Evolutionary conservation across 2,329 filamentous ascomycete genomes (phyloP).

Genomic region (Clarireedia paspali): DNA sequence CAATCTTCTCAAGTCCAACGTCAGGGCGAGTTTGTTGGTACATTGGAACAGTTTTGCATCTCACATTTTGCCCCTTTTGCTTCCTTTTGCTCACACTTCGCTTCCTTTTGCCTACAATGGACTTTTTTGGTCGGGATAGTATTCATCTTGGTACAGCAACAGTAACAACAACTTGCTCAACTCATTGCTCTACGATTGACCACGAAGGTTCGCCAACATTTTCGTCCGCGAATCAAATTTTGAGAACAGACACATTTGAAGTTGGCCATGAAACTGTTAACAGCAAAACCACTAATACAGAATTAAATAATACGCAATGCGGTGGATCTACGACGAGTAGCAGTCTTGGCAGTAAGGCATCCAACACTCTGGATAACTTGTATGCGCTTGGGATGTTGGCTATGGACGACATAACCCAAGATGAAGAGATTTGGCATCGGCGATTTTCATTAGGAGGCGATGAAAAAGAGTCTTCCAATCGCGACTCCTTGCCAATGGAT

Average conservation of each 20-base stretch:
- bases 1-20: too few species aligned
- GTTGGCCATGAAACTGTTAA: not conserved
- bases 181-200: slow-evolving; percentile 33
- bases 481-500: slow-evolving; percentile 11
- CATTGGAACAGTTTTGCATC: slow-evolving; percentile 28
- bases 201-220: slow-evolving; percentile 13
- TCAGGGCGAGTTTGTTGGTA: slow-evolving; percentile 24
- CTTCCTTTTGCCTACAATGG: slow-evolving; percentile 19
- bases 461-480: slow-evolving; percentile 9
- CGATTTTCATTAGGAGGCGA: slow-evolving; percentile 25
- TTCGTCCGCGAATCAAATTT: not conserved
- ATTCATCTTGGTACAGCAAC: slow-evolving; percentile 13
- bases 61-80: slow-evolving; percentile 21
- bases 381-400: slow-evolving; percentile 34
- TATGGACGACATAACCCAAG: slow-evolving; percentile 11
- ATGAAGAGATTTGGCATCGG: slow-evolving; percentile 3
- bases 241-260: not conserved
- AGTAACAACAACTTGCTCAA: slow-evolving; percentile 24
- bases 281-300: not conserved
- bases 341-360: slow-evolving; percentile 28
- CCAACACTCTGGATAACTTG: slow-evolving; percentile 36
- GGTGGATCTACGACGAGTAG: slow-evolving; percentile 18
- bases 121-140: slow-evolving; percentile 11
- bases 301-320: not conserved
- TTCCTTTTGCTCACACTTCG: slow-evolving; percentile 6